Conservation (phyloP, 2,329 filamentous ascomycete species). For the Macrophomina pseudophaseolina region DNA sequence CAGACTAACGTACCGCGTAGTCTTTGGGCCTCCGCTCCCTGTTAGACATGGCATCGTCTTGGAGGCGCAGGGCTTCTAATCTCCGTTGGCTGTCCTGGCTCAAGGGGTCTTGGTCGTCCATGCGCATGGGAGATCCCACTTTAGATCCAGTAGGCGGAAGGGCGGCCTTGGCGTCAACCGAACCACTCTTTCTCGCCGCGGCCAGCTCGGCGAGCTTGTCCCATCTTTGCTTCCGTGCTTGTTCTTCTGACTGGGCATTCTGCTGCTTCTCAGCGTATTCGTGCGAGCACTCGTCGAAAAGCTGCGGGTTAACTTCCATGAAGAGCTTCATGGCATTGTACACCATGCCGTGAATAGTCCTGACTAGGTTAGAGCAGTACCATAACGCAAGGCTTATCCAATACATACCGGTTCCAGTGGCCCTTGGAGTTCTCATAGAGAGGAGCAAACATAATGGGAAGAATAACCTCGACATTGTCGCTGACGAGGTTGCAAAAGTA, state of each 20-base stretch:
- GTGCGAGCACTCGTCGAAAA: slow-evolving; percentile 98
- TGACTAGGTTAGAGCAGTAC: slow-evolving; percentile 51
- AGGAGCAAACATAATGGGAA: slow-evolving; percentile 99
- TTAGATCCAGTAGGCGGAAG: slow-evolving; percentile 37
- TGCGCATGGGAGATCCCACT: slow-evolving; percentile 47
- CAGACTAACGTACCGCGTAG: slow-evolving; percentile 49
- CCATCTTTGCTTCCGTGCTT: slow-evolving; percentile 85
- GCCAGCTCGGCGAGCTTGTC: slow-evolving; percentile 82
- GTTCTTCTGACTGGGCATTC: slow-evolving; percentile 82
- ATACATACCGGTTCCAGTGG: slow-evolving; percentile 90
- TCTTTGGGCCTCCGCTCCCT: slow-evolving; percentile 47
- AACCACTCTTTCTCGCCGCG: slow-evolving; percentile 66
- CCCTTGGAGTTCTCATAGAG: slow-evolving; percentile 99
- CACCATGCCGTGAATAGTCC: slow-evolving; percentile 99
- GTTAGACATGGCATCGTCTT: slow-evolving; percentile 66
- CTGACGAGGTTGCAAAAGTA: slow-evolving; percentile 99
- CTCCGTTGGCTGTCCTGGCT: slow-evolving; percentile 85
- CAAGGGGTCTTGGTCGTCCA: slow-evolving; percentile 80
- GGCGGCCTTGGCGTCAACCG: slow-evolving; percentile 32
- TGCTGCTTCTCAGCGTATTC: slow-evolving; percentile 98
- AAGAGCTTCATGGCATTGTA: slow-evolving; percentile 99
- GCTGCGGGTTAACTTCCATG: slow-evolving; percentile 98
- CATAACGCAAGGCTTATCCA: background rate
- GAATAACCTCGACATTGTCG: slow-evolving; percentile 97
- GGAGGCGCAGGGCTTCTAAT: slow-evolving; percentile 86